These are phyloP conservation scores for Exophiala bonariae DNA, from an alignment of 2,329 filamentous ascomycete genomes.

Conservation along the genomic window DNA sequence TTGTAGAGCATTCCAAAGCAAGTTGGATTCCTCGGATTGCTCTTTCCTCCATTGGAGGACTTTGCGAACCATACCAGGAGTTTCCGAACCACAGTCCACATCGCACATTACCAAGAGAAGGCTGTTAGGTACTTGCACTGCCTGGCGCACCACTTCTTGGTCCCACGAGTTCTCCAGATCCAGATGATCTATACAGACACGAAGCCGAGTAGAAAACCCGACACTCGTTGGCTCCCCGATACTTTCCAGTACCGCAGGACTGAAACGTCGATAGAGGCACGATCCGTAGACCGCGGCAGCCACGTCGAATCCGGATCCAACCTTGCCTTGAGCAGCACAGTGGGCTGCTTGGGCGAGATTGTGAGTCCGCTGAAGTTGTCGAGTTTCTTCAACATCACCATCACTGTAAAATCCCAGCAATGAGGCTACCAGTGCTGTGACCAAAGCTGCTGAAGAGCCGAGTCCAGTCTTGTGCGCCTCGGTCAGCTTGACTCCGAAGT, in stretches of 20 bases:
- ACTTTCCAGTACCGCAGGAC: slow-evolving; percentile 67
- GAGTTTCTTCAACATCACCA: background rate
- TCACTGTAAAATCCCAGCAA: slow-evolving; percentile 60
- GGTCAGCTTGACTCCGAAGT: slow-evolving; percentile 73
- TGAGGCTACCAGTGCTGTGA: slow-evolving; percentile 80
- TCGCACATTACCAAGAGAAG: slow-evolving; percentile 89
- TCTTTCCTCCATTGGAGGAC: slow-evolving; percentile 78
- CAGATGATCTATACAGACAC: slow-evolving; percentile 64
- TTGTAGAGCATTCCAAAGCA: slow-evolving; percentile 76
- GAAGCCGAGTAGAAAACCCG: slow-evolving; percentile 67
- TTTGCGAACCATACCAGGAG: slow-evolving; percentile 92
- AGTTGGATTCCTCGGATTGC: slow-evolving; percentile 63
- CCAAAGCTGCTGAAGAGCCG: slow-evolving; percentile 89
- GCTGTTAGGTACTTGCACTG: slow-evolving; percentile 69
- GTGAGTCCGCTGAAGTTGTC: slow-evolving; percentile 56
- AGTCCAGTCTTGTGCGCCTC: slow-evolving; percentile 93
- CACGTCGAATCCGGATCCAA: slow-evolving; percentile 94
- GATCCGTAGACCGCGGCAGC: slow-evolving; percentile 90
- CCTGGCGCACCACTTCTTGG: slow-evolving; percentile 69
- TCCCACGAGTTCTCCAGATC: slow-evolving; percentile 66
- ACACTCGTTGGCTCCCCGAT: slow-evolving; percentile 67
- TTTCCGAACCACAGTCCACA: slow-evolving; percentile 90
- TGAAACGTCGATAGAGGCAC: slow-evolving; percentile 90
- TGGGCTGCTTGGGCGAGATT: slow-evolving; percentile 93
- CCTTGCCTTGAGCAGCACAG: slow-evolving; percentile 94